A percentile compares a stretch with the other conserved stretches of the same genome.
These are phyloP conservation scores for Rhodosporidiobolus odoratus DNA, from an alignment of 768 basidiomycete species.

Conservation along the genomic window DNA sequence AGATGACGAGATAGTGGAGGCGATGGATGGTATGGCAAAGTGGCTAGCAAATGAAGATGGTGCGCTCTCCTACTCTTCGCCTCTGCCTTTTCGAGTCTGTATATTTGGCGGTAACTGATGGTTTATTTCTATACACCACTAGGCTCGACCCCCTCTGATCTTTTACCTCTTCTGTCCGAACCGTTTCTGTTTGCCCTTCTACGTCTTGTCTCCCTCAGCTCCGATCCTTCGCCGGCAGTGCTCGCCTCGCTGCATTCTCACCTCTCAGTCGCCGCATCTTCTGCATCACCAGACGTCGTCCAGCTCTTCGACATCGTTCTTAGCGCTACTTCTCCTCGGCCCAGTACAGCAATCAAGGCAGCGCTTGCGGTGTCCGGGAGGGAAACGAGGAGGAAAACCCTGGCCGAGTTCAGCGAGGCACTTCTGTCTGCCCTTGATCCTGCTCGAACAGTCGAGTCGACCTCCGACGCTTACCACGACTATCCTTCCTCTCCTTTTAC, in stretches of 20 bases:
- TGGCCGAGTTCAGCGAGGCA: not conserved
- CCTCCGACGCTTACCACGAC: not conserved
- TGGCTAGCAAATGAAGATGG: not conserved
- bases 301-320: not conserved
- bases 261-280: not conserved
- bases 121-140: not conserved
- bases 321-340: not conserved
- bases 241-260: not conserved
- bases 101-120: no score
- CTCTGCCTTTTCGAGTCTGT: not conserved
- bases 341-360: no score
- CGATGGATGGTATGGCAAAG: not conserved
- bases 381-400: not conserved
- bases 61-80: not conserved
- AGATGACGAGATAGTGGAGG: not conserved
- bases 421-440: not conserved
- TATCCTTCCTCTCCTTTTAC: not conserved
- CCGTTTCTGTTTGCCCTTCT: slow-evolving; percentile 21
- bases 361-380: not conserved
- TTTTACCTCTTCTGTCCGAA: not conserved
- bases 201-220: slow-evolving; percentile 4
- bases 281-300: not conserved
- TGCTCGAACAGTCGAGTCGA: no score
- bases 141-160: not conserved
- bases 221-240: not conserved